Base-by-base conservation (phyloP, 441 rosid genomes). In the Erodium moschatum region DNA sequence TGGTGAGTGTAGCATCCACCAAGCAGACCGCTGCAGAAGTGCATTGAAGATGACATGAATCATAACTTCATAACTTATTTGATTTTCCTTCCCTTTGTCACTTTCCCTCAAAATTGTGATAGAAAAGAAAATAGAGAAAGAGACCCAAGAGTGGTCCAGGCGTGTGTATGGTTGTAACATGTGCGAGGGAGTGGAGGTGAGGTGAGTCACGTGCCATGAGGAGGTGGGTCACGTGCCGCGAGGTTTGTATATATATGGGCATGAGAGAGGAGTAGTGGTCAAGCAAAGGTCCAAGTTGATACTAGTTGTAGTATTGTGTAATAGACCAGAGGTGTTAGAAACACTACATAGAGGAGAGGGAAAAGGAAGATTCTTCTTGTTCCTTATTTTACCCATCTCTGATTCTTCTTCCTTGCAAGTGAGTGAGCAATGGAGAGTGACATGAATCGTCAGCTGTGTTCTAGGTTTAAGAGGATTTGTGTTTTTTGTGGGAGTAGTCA, bases 401-500 rank as follows among this genome's bases (percentile, higher is more conserved):
- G 4, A n/a, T 52, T 52, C 60, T 52, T 52, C 60, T 52, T n/a
- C n/a, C n/a, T n/a, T n/a, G n/a, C n/a, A n/a, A n/a, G n/a, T 13
- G 27, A 24, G 27, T 48, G 16, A 48, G 56, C 56, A 13, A 3
- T n/a, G 27, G n/a, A 16, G 54, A 58, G 69, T 75, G 85, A 81
- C 64, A 80, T 77, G 44, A 82, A 80, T 70, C 81, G 35, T 68
- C 60, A 52, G 60, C n/a, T 52, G 60, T 2, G 19, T 5, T 93
- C 98, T 61, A 93, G 77, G 84, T 93, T 93, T 82, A 78, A 76
- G 77, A 89, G 96, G 81, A 82, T 93, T 74, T 93, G 98, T 81
- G 98, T 93, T 66, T 93, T 93, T 72, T 93, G 98, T 78, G 98
- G 98, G 68, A 90, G 98, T 74, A 93, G 97, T 80, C 91, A 85